Evolutionary conservation across 2,329 filamentous ascomycete genomes (phyloP).

Genomic region (Cryphonectria parasitica): DNA sequence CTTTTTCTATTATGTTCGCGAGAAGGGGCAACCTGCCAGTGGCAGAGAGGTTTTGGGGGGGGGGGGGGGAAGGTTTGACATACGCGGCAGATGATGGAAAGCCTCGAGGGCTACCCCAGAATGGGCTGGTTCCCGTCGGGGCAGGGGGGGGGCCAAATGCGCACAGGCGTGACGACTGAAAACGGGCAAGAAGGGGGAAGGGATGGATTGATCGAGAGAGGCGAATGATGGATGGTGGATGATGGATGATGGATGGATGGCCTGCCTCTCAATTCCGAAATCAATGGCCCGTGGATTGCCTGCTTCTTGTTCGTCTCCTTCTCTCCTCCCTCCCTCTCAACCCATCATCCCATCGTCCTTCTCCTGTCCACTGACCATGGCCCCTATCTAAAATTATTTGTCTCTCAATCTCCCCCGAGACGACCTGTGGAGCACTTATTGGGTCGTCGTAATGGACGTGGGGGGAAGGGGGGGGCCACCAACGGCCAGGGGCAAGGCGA

Average conservation of each 20-base stretch:
- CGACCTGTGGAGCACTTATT: background rate
- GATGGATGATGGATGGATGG: background rate
- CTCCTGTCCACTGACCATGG: background rate
- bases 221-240: background rate
- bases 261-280: background rate
- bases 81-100: background rate
- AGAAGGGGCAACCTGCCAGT: background rate
- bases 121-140: background rate
- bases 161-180: background rate
- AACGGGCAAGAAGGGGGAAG: background rate
- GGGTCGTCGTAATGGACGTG: background rate
- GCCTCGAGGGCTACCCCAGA: background rate
- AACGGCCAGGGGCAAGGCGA: constrained; percentile 2
- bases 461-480: background rate
- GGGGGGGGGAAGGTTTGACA: no score
- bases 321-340: background rate
- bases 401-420: background rate
- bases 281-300: background rate
- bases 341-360: background rate
- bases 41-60: background rate
- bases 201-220: background rate
- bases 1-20: no score
- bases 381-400: constrained; percentile 5
- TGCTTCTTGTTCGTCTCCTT: background rate
- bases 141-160: background rate